Evolutionary conservation across 331 rosid genomes (phyloP).

Genomic region (Quercus phellos): DNA sequence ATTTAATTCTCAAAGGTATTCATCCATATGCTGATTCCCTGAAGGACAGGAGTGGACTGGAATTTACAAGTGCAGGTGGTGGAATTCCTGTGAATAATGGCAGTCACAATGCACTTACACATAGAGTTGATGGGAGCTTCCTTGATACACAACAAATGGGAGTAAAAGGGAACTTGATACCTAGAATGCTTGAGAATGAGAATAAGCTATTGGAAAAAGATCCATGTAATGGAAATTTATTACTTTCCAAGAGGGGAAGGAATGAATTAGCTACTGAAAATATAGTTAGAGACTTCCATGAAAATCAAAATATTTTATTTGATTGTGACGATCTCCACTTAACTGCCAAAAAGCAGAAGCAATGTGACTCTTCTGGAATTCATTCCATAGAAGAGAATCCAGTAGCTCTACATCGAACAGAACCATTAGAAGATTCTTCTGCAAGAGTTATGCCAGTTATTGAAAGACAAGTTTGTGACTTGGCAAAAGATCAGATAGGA

Average conservation of each 20-base stretch:
- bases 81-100: slow-evolving; percentile 13
- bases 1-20: slow-evolving; percentile 49
- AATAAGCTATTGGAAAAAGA: slow-evolving; percentile 19
- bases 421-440: slow-evolving; percentile 24
- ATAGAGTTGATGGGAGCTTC: slow-evolving; percentile 22
- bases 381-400: slow-evolving; percentile 27
- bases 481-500: slow-evolving; percentile 16
- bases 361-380: slow-evolving; percentile 13
- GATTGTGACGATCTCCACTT: slow-evolving; percentile 27
- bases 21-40: slow-evolving; percentile 47
- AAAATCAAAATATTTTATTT: slow-evolving; percentile 14
- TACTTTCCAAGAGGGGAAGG: slow-evolving; percentile 40
- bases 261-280: slow-evolving; percentile 22
- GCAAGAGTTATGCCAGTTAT: slow-evolving; percentile 12
- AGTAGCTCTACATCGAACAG: slow-evolving; percentile 23
- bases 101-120: slow-evolving; percentile 8
- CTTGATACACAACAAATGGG: slow-evolving; percentile 22
- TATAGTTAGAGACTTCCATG: slow-evolving; percentile 18
- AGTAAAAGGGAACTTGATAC: slow-evolving; percentile 24
- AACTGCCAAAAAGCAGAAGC: slow-evolving; percentile 37
- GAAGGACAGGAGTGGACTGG: slow-evolving; percentile 46
- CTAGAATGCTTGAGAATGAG: slow-evolving; percentile 21
- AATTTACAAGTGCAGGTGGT: slow-evolving; percentile 14
- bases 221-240: slow-evolving; percentile 9
- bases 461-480: slow-evolving; percentile 19